phyloP scores from a whole-genome alignment of 2,329 filamentous ascomycete genomes.

The Albophoma yamanashiensis region DNA sequence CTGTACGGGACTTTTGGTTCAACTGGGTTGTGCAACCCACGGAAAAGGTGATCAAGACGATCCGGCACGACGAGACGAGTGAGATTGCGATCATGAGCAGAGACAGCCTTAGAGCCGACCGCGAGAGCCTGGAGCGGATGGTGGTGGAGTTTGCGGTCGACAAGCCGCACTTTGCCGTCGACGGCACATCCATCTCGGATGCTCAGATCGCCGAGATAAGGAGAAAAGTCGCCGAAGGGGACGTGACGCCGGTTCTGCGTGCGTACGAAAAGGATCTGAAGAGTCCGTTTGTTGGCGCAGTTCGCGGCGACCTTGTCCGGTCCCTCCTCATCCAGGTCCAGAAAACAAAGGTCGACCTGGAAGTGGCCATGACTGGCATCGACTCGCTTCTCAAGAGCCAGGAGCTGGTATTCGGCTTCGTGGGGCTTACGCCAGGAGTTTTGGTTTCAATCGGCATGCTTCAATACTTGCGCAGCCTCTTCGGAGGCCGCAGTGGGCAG shows the following conservation, averaged over 20 bases:
- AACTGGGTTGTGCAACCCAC: constrained; percentile 92
- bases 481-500: constrained; percentile 62
- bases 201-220: constrained; percentile 64
- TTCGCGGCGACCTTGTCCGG: constrained; percentile 78
- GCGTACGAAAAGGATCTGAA: constrained; percentile 87
- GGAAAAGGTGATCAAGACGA: constrained; percentile 77
- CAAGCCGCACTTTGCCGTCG: constrained; percentile 53
- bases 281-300: constrained; percentile 68
- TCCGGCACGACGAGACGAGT: constrained; percentile 82
- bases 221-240: constrained; percentile 75
- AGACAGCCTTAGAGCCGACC: constrained; percentile 79
- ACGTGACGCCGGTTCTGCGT: constrained; percentile 80
- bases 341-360: constrained; percentile 97
- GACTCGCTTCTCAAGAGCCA: constrained; percentile 92
- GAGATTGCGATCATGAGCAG: constrained; percentile 97
- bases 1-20: constrained; percentile 79
- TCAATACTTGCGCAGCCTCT: constrained; percentile 58
- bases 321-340: constrained; percentile 93
- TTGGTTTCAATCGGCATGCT: constrained; percentile 68
- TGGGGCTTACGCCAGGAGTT: constrained; percentile 88
- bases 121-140: constrained; percentile 91
- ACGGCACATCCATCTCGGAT: constrained; percentile 45
- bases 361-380: constrained; percentile 92
- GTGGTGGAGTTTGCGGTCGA: constrained; percentile 91
- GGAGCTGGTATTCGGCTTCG: constrained; percentile 94